Evolutionary conservation across 371 early-diverging fungal genomes (phyloP), one percentile per base, ranked within the genome.

Genomic region (Mucor indicus): DNA sequence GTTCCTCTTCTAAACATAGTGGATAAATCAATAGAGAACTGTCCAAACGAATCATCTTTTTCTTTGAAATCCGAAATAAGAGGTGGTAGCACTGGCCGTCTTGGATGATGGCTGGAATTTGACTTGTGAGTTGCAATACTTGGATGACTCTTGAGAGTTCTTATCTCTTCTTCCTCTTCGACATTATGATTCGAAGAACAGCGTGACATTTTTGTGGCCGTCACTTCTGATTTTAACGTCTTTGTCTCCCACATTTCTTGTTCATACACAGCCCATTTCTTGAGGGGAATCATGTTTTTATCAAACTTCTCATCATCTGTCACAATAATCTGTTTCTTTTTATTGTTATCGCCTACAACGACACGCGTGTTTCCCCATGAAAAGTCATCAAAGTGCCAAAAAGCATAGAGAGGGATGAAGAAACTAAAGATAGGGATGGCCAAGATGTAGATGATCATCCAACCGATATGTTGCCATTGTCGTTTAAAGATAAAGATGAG

Each of bases 301-400:
- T 82, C 80, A 49, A 82, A 78, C 50, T 79, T 75, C 31, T 80
- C 83, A 12, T 63, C 69, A 17, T 76, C 70, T 31, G 63, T 63
- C 8, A 55, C 69, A 60, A 60, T 76, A 55, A 62, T 65, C 22
- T 53, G 73, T 57, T 38, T 61, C 50, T 55, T 67, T 27, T 27
- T 62, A n/a, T n/a, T n/a, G 33, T 70, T 64, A 64, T 80, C 90
- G 19, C 92, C 92, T 1, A 85, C 83, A 2, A 93, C 86, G 37
- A 88, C 85, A 38, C 98, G 80, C 0, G 99, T 99, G 58, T 95
- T 88, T 3, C 99, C 99, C 99, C 98, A 99, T 0, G 90, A 87
- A 62, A 99, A 97, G 55, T 99, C 98, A 61, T 99, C 99, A 75
- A 98, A 96, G 66, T 95, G 93, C 99, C 99, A 98, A 74, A 89